Conservation (phyloP, 371 early-diverging fungal genomes). For the Lichtheimia ramosa region DNA sequence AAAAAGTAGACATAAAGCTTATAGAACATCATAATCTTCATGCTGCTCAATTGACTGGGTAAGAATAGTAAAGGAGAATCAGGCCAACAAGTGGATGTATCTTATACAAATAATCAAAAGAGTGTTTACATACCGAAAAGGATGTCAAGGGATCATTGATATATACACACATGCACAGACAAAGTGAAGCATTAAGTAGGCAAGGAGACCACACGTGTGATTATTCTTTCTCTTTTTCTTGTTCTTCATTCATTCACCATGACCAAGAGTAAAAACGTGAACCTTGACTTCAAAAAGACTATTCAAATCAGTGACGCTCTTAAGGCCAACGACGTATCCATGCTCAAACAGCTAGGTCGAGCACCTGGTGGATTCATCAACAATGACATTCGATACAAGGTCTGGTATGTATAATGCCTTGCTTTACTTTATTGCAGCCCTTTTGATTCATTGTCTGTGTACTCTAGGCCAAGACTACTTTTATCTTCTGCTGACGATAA, state of each 20-base stretch:
- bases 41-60: too few species aligned
- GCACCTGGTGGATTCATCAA: constrained; percentile 53
- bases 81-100: too few species aligned
- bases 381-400: constrained; percentile 46
- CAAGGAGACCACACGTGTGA: neutral
- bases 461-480: neutral
- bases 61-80: too few species aligned
- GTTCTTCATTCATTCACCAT: neutral
- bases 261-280: neutral
- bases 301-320: constrained; percentile 53
- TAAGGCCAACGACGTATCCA: constrained; percentile 37
- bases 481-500: constrained; percentile 27
- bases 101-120: too few species aligned
- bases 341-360: constrained; percentile 48
- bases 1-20: too few species aligned
- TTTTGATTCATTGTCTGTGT: neutral
- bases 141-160: too few species aligned
- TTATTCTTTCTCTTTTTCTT: constrained; percentile 4
- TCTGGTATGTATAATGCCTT: constrained; percentile 56
- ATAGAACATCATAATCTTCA: too few species aligned
- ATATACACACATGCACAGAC: too few species aligned
- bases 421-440: neutral
- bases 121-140: too few species aligned
- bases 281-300: neutral
- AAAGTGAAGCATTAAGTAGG: too few species aligned